A percentile compares a stretch with the other conserved stretches of the same genome.
phyloP scores from a whole-genome alignment of 192 early-diverging fungal genomes.

The Lobosporangium transversale region DNA sequence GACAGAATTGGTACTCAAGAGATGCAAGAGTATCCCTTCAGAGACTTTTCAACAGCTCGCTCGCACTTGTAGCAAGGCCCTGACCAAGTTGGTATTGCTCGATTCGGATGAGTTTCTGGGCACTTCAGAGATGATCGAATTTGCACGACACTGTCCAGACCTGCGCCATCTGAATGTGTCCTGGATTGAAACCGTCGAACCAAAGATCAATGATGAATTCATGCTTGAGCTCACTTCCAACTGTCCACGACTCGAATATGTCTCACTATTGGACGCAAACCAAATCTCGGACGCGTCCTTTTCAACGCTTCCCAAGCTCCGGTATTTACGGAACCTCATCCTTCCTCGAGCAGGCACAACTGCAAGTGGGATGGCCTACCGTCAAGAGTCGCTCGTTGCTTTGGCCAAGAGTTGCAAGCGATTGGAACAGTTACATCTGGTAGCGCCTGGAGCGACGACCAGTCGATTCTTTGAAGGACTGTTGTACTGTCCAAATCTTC shows the following conservation, averaged over 20 bases:
- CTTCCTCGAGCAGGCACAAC: slow-evolving; percentile 37
- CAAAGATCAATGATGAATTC: slow-evolving; percentile 48
- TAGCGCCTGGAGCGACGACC: slow-evolving; percentile 40
- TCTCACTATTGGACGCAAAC: slow-evolving; percentile 44
- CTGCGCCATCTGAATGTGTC: slow-evolving; percentile 45
- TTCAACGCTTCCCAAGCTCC: slow-evolving; percentile 37
- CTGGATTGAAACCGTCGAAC: slow-evolving; percentile 41
- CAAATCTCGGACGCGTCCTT: slow-evolving; percentile 49
- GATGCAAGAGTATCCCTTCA: slow-evolving; percentile 48
- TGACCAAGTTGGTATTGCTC: slow-evolving; percentile 46
- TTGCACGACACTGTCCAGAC: slow-evolving; percentile 45
- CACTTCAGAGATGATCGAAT: slow-evolving; percentile 38
- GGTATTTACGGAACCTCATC: slow-evolving; percentile 48
- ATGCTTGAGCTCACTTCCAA: slow-evolving; percentile 42
- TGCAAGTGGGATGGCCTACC: slow-evolving; percentile 36
- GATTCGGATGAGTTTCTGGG: slow-evolving; percentile 46
- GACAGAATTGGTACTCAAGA: slow-evolving; percentile 40
- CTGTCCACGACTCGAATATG: slow-evolving; percentile 40
- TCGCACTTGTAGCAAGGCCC: slow-evolving; percentile 42
- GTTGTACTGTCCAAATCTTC: slow-evolving; percentile 38
- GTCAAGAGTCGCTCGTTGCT: slow-evolving; percentile 39
- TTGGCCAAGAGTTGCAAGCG: slow-evolving; percentile 46
- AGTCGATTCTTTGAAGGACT: slow-evolving; percentile 47
- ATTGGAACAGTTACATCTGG: slow-evolving; percentile 43
- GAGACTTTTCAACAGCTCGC: slow-evolving; percentile 42